A percentile compares a stretch with the other conserved stretches of the same genome.
Conservation (phyloP, 805 yeast genomes). For the Candida berthetii region DNA sequence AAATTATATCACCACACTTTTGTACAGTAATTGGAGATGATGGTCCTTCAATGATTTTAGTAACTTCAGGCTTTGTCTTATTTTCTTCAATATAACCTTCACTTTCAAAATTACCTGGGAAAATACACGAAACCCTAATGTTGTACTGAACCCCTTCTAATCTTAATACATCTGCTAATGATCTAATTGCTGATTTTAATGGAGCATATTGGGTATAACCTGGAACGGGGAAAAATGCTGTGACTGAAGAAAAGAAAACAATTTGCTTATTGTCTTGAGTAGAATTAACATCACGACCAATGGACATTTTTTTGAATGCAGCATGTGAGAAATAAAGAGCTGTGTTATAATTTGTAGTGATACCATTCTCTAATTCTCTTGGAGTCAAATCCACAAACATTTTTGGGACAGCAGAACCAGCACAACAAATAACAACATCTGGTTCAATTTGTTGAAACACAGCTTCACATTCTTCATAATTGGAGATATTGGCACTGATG, state of each 20-base stretch:
- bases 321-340: constrained; percentile 69
- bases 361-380: constrained; percentile 53
- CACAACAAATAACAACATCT: constrained; percentile 78
- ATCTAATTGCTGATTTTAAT: constrained; percentile 71
- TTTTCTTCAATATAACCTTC: constrained; percentile 87
- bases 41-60: constrained; percentile 80
- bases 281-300: constrained; percentile 5
- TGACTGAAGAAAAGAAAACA: constrained; percentile 66
- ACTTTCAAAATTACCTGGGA: constrained; percentile 85
- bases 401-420: constrained; percentile 81
- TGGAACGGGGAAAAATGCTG: constrained; percentile 80
- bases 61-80: constrained; percentile 77
- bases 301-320: constrained; percentile 35
- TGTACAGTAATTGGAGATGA: constrained; percentile 64
- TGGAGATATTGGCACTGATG: constrained; percentile 59
- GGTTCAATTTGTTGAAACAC: constrained; percentile 45
- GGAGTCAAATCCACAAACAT: constrained; percentile 63
- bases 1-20: constrained; percentile 55
- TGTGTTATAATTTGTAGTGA: constrained; percentile 66
- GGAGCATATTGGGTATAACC: constrained; percentile 95
- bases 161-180: constrained; percentile 70
- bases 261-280: constrained; percentile 37
- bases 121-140: constrained; percentile 65
- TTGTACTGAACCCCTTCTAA: constrained; percentile 73
- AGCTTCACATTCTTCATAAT: constrained; percentile 40